Conservation (phyloP, 1,284 basidiomycete genomes). For the Gomphus sp. region DNA sequence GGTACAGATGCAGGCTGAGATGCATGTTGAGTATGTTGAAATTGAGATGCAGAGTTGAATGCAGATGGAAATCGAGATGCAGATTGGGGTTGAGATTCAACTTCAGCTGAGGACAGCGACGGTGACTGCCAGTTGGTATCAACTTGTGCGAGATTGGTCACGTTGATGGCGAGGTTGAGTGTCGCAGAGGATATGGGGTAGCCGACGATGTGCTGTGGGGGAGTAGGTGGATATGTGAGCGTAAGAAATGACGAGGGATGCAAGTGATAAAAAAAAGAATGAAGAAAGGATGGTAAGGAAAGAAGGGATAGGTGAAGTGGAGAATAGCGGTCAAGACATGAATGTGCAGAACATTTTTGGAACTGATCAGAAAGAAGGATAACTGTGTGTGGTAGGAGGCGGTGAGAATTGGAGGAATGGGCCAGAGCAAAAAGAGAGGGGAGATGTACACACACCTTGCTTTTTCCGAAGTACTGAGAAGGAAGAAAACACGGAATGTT, state of each 20-base stretch:
- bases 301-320: not conserved
- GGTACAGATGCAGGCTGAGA: too few relatives aligned
- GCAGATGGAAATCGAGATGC: not conserved
- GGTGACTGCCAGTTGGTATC: not conserved
- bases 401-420: too few relatives aligned
- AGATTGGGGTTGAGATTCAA: not conserved
- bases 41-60: too few relatives aligned
- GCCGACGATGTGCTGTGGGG: slow-evolving; percentile 30
- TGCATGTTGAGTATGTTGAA: too few relatives aligned
- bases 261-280: not conserved
- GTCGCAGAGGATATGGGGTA: slow-evolving; percentile 28
- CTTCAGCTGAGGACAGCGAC: not conserved
- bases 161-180: slow-evolving; percentile 2
- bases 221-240: too few relatives aligned
- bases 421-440: not conserved
- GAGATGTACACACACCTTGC: slow-evolving; percentile 22
- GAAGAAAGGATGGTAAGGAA: not conserved
- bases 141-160: not conserved
- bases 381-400: not conserved
- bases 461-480: slow-evolving; percentile 32
- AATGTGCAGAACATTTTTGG: too few relatives aligned
- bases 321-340: too few relatives aligned
- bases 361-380: not conserved
- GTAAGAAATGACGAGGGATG: not conserved
- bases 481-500: not conserved